phyloP scores from a whole-genome alignment of 164 flowering plant genomes.

The Umbellularia californica region DNA sequence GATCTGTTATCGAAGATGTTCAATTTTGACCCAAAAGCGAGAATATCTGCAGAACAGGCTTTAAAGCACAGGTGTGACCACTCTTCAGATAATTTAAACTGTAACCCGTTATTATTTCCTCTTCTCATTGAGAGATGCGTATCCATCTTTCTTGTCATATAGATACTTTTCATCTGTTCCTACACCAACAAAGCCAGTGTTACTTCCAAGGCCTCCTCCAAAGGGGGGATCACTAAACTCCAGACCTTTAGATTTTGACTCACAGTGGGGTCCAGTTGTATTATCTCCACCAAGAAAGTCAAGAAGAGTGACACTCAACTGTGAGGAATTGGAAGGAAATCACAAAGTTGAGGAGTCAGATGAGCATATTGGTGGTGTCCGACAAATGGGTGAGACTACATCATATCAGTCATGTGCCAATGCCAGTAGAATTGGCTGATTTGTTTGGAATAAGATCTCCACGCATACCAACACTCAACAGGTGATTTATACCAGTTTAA shows the following conservation, averaged over 20 bases:
- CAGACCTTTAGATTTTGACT: slow-evolving; percentile 44
- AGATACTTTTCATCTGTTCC: slow-evolving; percentile 93
- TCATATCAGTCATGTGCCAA: slow-evolving; percentile 57
- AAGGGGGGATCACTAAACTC: slow-evolving; percentile 57
- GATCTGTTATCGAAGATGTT: slow-evolving; percentile 93
- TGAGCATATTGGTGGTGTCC: slow-evolving; percentile 37
- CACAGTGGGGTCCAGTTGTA: slow-evolving; percentile 69
- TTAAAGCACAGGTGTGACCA: slow-evolving; percentile 78
- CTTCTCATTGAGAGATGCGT: neutral
- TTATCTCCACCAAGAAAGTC: slow-evolving; percentile 86
- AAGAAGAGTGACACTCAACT: slow-evolving; percentile 79
- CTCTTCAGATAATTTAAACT: neutral
- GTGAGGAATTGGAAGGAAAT: slow-evolving; percentile 54
- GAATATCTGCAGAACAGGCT: slow-evolving; percentile 85
- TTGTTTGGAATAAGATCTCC: slow-evolving; percentile 61
- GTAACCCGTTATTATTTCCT: neutral
- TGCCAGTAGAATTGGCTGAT: slow-evolving; percentile 71
- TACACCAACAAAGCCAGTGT: slow-evolving; percentile 73
- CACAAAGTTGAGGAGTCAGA: slow-evolving; percentile 34
- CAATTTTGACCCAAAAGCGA: slow-evolving; percentile 74
- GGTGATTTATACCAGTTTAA: slow-evolving; percentile 38
- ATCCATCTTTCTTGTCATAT: slow-evolving; percentile 1
- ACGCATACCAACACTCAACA: slow-evolving; percentile 78
- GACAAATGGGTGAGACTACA: slow-evolving; percentile 36
- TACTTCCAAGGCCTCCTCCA: slow-evolving; percentile 82